Conservation (phyloP, 768 basidiomycete species). For the Leucocoprinus sp. region DNA sequence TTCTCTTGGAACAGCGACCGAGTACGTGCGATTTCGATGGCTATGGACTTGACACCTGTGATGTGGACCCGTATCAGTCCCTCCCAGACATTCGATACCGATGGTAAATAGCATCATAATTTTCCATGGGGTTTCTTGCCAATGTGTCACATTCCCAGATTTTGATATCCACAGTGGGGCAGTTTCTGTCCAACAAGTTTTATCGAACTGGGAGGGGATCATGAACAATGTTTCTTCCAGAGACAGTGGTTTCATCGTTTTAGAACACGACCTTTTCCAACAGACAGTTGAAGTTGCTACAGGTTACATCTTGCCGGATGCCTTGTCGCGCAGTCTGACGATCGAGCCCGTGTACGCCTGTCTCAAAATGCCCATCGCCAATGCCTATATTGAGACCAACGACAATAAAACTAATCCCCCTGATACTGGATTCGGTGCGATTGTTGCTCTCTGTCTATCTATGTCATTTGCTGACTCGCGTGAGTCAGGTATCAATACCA, state of each 20-base stretch:
- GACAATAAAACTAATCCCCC: slow-evolving; percentile 59
- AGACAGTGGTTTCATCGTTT: slow-evolving; percentile 77
- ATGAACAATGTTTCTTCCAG: slow-evolving; percentile 50
- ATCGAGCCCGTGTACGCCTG: slow-evolving; percentile 70
- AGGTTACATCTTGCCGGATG: slow-evolving; percentile 80
- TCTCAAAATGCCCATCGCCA: slow-evolving; percentile 42
- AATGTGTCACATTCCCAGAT: slow-evolving; percentile 34
- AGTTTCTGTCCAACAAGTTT: slow-evolving; percentile 47
- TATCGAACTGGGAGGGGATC: slow-evolving; percentile 69
- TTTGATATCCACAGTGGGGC: slow-evolving; percentile 71
- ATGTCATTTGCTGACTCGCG: slow-evolving; percentile 1
- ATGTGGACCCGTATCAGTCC: slow-evolving; percentile 75
- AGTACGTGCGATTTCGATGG: slow-evolving; percentile 73
- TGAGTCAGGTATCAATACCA: background rate
- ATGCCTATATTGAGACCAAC: slow-evolving; percentile 81
- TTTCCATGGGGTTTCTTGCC: too few relatives aligned
- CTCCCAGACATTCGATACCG: slow-evolving; percentile 61
- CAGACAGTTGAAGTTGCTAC: slow-evolving; percentile 80
- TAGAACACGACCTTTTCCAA: slow-evolving; percentile 83
- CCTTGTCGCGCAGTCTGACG: slow-evolving; percentile 59
- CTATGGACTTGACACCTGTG: slow-evolving; percentile 77
- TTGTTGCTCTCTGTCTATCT: background rate
- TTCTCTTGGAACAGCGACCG: slow-evolving; percentile 48
- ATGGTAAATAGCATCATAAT: slow-evolving; percentile 28
- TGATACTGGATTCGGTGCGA: slow-evolving; percentile 14